Conservation (phyloP, 2,329 filamentous ascomycete genomes). For the Fusarium annulatum region DNA sequence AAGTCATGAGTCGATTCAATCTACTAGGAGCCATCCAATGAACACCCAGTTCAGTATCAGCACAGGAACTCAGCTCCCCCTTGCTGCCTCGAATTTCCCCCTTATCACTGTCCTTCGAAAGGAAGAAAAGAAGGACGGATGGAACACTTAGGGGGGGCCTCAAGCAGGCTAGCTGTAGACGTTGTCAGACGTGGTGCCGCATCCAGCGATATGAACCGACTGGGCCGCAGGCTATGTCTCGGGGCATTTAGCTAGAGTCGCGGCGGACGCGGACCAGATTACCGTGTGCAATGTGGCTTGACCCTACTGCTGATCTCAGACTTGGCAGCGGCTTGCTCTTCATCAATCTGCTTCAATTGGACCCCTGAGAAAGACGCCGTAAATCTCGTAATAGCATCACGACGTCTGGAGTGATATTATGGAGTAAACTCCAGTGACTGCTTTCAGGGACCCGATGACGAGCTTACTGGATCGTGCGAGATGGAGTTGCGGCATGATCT, state of each 20-base stretch:
- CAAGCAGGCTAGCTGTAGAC: neutral
- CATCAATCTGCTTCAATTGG: slow-evolving; percentile 1
- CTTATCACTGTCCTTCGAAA: slow-evolving; percentile 7
- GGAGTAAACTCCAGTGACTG: slow-evolving; percentile 5
- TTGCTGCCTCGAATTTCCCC: neutral
- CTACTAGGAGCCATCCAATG: slow-evolving; percentile 3
- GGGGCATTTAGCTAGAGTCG: slow-evolving; percentile 23
- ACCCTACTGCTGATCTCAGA: slow-evolving; percentile 28
- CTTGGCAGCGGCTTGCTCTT: slow-evolving; percentile 29
- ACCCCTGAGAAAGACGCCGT: neutral
- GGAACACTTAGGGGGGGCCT: neutral
- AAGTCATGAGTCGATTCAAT: slow-evolving; percentile 13
- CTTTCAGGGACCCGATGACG: slow-evolving; percentile 31
- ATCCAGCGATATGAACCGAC: slow-evolving; percentile 17
- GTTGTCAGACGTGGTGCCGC: slow-evolving; percentile 23
- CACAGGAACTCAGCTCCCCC: slow-evolving; percentile 6
- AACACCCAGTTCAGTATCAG: neutral
- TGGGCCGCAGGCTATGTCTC: slow-evolving; percentile 19
- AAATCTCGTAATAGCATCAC: slow-evolving; percentile 5
- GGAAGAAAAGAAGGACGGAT: slow-evolving; percentile 24
- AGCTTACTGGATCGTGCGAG: slow-evolving; percentile 21
- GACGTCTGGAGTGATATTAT: neutral
- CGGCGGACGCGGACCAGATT: slow-evolving; percentile 11
- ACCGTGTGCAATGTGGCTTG: slow-evolving; percentile 28
- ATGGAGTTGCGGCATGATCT: slow-evolving; percentile 30